Evolutionary conservation across 495 filamentous ascomycete species (phyloP), one percentile per base, ranked within the genome.

Genomic region (Oleoguttula mirabilis): DNA sequence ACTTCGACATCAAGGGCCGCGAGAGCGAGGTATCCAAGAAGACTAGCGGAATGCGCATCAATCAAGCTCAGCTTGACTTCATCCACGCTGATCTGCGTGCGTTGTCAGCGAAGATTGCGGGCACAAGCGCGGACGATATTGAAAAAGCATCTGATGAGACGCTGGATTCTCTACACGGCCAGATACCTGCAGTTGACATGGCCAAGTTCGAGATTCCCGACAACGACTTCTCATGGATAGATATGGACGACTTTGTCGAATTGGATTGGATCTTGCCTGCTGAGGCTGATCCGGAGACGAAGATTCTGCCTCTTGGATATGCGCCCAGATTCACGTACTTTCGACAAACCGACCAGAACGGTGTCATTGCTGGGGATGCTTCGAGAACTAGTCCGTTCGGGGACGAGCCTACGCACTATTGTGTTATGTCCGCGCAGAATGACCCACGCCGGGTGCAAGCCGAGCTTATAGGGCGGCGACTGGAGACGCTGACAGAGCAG

Each of bases 241-340:
- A 98, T 58, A 95, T 96, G 87, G 90, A 98, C 61, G 90, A 98
- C 57, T 96, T 96, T 64, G 85, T 96, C 20, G 90, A 98, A 59
- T 68, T 96, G 8, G 90, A 94, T 57, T 95, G 88, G 87, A 83
- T 94, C 43, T 65, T 95, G 14, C 88, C 90, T 0, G 83, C 82
- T 20, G 82, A 90, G 52, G 79, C 82, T 20, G 88, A 93, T 46
- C 90, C 92, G 16, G 79, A 90, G 41, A 94, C 88, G 1, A 84
- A 84, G 54, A 95, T 98, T 36, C 66, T 96, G 41, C 90, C 90
- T 1, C 67, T 98, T 7, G 92, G 82, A 1, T 98, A 78, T 52
- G 82, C 90, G 10, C 92, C 90, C 22, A 77, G 88, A 0, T 88
- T 98, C 52, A 96, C 92, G 1, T 98, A 96, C 60, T 94, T 94